A percentile compares a stretch with the other conserved stretches of the same genome.
Evolutionary conservation across 805 yeast species (phyloP).

Genomic region (Metschnikowia baotianmanensis): DNA sequence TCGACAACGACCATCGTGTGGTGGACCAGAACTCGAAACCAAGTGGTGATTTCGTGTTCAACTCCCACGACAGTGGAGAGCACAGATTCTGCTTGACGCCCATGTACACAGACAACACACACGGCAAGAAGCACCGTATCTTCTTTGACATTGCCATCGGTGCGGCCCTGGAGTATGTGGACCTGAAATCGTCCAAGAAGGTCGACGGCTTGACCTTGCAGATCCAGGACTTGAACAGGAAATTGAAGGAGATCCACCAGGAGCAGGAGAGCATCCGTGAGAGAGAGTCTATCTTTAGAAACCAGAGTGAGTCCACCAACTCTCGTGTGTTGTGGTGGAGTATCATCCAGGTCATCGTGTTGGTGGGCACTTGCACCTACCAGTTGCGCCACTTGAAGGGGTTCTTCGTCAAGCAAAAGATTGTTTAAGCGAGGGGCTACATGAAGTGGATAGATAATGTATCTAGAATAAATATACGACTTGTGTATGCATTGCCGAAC

Average conservation of each 20-base stretch:
- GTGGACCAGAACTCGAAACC: conserved; percentile 61
- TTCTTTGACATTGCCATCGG: conserved; percentile 72
- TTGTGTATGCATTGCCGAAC: no score
- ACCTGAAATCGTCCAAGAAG: conserved; percentile 57
- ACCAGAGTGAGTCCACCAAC: conserved; percentile 75
- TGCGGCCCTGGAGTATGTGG: conserved; percentile 58
- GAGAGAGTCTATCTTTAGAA: conserved; percentile 74
- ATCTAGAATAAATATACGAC: no score
- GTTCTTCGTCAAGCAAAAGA: conserved; percentile 85
- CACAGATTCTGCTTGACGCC: conserved; percentile 75
- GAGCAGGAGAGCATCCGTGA: conserved; percentile 73
- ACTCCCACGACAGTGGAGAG: conserved; percentile 81
- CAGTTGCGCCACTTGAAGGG: conserved; percentile 75
- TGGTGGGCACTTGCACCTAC: conserved; percentile 67
- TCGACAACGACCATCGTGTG: conserved; percentile 80
- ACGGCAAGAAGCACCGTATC: conserved; percentile 61
- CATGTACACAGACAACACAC: conserved; percentile 65
- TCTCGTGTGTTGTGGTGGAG: conserved; percentile 73
- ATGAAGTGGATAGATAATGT: not conserved
- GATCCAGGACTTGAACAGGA: conserved; percentile 54
- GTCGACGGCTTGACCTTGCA: conserved; percentile 52
- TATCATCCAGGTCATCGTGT: conserved; percentile 63
- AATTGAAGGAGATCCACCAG: conserved; percentile 54
- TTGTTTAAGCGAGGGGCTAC: conserved; percentile 45
- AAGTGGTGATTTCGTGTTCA: conserved; percentile 70